Evolutionary conservation across 2,329 filamentous ascomycete species (phyloP).

Genomic region (Pseudogymnoascus sp.): DNA sequence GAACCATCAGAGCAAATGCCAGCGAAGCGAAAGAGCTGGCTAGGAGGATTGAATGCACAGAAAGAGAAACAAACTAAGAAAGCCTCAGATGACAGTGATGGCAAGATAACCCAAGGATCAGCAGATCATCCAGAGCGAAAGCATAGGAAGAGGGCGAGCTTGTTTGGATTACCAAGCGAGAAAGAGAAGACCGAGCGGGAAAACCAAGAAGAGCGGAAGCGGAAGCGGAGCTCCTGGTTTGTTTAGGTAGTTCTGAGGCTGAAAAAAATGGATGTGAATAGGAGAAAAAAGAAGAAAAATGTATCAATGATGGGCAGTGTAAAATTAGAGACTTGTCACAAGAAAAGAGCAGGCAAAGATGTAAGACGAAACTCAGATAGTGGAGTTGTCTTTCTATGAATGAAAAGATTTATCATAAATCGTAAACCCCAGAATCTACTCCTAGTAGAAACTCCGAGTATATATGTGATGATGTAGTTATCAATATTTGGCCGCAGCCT

Average conservation of each 20-base stretch:
- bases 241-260: not conserved
- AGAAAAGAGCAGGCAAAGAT: not conserved
- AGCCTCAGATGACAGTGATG: not conserved
- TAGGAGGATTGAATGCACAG: not conserved
- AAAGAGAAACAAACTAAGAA: not conserved
- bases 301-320: not conserved
- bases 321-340: not conserved
- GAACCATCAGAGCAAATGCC: not conserved
- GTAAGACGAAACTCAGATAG: not conserved
- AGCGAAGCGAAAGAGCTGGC: not conserved
- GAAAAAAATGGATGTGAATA: not conserved
- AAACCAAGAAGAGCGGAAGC: not conserved
- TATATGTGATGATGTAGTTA: not conserved
- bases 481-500: not conserved
- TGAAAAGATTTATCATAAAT: not conserved
- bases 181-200: not conserved
- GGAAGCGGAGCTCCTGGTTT: not conserved
- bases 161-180: not conserved
- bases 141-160: not conserved
- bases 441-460: conserved; percentile 2
- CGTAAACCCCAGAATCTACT: conserved; percentile 5
- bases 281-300: not conserved
- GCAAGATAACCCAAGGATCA: not conserved
- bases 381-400: conserved; percentile 1
- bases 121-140: not conserved